These are phyloP conservation scores for Calonectria naviculata DNA, from an alignment of 2,329 filamentous ascomycete genomes.

Conservation along the genomic window DNA sequence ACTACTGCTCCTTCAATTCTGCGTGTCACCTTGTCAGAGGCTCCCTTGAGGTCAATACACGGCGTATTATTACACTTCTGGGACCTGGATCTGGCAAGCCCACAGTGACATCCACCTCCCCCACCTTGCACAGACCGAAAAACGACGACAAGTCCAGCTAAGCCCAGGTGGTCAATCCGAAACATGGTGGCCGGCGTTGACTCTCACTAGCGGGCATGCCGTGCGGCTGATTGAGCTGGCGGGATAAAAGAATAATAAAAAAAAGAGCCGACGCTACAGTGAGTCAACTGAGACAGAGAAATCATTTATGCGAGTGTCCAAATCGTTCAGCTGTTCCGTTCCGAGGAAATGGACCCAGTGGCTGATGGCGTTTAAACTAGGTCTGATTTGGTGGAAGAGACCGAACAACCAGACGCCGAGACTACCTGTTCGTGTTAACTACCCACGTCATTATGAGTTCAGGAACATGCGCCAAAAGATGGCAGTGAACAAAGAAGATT, in stretches of 20 bases:
- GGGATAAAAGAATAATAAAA: neutral
- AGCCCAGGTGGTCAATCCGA: constrained; percentile 8
- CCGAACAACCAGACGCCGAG: neutral
- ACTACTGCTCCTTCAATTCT: neutral
- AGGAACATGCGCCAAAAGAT: neutral
- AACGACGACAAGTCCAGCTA: neutral
- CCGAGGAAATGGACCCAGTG: constrained; percentile 5
- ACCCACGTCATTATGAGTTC: neutral
- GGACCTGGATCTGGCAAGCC: constrained; percentile 10
- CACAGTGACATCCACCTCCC: constrained; percentile 1
- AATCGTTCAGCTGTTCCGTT: constrained; percentile 13
- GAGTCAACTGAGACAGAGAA: constrained; percentile 30
- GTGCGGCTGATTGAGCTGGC: constrained; percentile 25
- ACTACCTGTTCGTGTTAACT: neutral
- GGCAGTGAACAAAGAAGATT: neutral
- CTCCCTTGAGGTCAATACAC: neutral
- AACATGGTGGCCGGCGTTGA: constrained; percentile 15
- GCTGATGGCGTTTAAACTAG: constrained; percentile 1
- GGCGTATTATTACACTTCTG: constrained; percentile 1
- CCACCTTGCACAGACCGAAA: neutral
- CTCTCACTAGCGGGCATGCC: constrained; percentile 11
- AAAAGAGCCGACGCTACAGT: constrained; percentile 25
- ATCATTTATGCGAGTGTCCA: constrained; percentile 11
- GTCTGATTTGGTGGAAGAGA: neutral
- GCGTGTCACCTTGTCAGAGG: constrained; percentile 10